Percentiles rank a stretch among this genome's conserved stretches.
phyloP scores from a whole-genome alignment of 2,329 filamentous ascomycete genomes.

The Pezicula rhizophila region DNA sequence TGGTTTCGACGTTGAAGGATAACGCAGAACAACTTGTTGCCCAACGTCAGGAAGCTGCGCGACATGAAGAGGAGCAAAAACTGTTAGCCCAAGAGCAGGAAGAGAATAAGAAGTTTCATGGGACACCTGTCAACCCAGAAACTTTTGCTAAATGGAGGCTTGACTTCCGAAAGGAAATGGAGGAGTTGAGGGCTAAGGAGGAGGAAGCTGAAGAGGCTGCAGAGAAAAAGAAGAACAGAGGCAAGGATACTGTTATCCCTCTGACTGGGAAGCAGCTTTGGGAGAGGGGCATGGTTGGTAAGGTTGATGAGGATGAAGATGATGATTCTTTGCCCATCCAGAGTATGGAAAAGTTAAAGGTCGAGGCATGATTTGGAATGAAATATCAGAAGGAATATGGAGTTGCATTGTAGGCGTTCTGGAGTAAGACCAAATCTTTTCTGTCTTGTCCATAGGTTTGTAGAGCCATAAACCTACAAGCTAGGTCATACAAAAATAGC shows the following conservation, averaged over 20 bases:
- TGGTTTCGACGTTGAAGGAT: slow-evolving; percentile 84
- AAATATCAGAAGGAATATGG: background rate
- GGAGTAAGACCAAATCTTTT: background rate
- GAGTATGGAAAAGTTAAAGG: slow-evolving; percentile 65
- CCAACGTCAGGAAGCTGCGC: slow-evolving; percentile 62
- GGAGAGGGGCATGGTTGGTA: slow-evolving; percentile 67
- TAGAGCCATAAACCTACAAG: background rate
- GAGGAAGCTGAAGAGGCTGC: slow-evolving; percentile 74
- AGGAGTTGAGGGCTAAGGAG: slow-evolving; percentile 59
- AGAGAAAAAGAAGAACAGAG: slow-evolving; percentile 72
- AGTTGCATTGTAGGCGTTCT: slow-evolving; percentile 14
- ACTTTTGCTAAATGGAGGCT: slow-evolving; percentile 79
- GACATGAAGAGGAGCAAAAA: slow-evolving; percentile 50
- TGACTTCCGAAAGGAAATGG: slow-evolving; percentile 73
- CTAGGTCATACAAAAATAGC: no score
- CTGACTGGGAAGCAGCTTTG: slow-evolving; percentile 72
- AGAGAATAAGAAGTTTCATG: slow-evolving; percentile 96
- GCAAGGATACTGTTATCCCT: slow-evolving; percentile 66
- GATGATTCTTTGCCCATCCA: slow-evolving; percentile 51
- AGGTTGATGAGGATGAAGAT: slow-evolving; percentile 61
- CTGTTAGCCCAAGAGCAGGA: slow-evolving; percentile 65
- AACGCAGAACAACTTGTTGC: slow-evolving; percentile 78
- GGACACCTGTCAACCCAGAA: slow-evolving; percentile 80
- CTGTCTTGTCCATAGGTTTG: background rate
- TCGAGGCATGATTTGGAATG: slow-evolving; percentile 40